These are phyloP conservation scores for Mortierella sp. DNA, from an alignment of 371 early-diverging fungal species.

Conservation along the genomic window DNA sequence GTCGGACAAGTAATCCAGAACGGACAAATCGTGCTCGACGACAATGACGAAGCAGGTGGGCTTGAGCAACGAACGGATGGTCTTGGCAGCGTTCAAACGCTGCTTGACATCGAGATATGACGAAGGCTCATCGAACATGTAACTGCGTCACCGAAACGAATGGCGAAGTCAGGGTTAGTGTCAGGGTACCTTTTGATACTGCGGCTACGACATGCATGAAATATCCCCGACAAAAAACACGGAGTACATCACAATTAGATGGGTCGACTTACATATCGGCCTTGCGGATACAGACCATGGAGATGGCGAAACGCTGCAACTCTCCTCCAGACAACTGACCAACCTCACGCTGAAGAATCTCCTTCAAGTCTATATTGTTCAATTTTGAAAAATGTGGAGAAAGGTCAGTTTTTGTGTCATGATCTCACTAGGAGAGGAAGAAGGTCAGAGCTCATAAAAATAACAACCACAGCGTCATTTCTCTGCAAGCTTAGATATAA, in stretches of 20 bases:
- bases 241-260: background rate
- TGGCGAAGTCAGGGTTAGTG: background rate
- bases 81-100: constrained; percentile 97
- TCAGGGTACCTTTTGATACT: background rate
- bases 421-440: background rate
- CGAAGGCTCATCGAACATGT: constrained; percentile 99
- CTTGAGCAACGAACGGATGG: constrained; percentile 91
- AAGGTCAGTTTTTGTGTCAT: background rate
- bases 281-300: constrained; percentile 87
- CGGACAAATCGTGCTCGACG: constrained; percentile 99
- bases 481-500: background rate
- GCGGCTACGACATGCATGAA: background rate
- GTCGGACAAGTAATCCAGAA: constrained; percentile 99
- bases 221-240: background rate
- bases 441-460: background rate
- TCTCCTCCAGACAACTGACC: constrained; percentile 99
- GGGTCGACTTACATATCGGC: constrained; percentile 85
- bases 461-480: constrained; percentile 12
- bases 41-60: constrained; percentile 94
- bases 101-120: constrained; percentile 99
- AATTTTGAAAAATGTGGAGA: background rate
- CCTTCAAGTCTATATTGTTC: constrained; percentile 76
- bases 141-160: constrained; percentile 62
- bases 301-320: constrained; percentile 99
- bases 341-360: constrained; percentile 93